Evolutionary conservation across 768 basidiomycete species (phyloP).

Genomic region (Russula sp.): DNA sequence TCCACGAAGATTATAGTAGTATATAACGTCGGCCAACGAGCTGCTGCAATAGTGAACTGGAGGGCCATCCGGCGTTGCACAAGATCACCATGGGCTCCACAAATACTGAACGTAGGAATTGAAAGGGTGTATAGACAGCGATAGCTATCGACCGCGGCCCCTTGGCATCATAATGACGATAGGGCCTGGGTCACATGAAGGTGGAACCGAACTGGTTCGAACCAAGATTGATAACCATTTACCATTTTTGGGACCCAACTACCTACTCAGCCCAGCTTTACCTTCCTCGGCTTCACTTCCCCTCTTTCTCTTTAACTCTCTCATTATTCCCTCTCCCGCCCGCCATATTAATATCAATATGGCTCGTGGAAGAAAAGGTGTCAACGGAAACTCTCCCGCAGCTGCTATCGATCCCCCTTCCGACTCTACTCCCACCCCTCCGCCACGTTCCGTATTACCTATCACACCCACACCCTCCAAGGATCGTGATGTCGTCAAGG

Average conservation of each 20-base stretch:
- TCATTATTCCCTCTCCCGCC: not conserved
- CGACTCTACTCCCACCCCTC: slow-evolving; percentile 9
- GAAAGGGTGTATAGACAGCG: no score
- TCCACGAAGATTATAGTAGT: no score
- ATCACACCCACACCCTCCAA: slow-evolving; percentile 24
- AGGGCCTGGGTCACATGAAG: not conserved
- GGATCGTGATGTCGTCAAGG: slow-evolving; percentile 37
- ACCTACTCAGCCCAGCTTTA: not conserved
- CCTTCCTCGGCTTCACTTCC: not conserved
- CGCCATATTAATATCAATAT: not conserved
- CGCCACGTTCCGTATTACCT: slow-evolving; percentile 21
- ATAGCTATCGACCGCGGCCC: no score
- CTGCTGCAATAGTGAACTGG: no score
- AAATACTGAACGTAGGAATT: no score
- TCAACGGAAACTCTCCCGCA: slow-evolving; percentile 15
- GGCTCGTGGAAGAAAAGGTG: slow-evolving; percentile 23
- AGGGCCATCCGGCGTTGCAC: no score
- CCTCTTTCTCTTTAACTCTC: not conserved
- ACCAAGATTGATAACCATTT: not conserved
- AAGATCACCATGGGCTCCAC: no score
- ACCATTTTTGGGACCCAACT: no score
- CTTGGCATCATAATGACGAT: no score
- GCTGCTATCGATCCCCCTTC: slow-evolving; percentile 10
- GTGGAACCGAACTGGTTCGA: slow-evolving; percentile 17
- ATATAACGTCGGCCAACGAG: no score